Percentiles rank a stretch among this genome's conserved stretches.
These are phyloP conservation scores for Perkinsus olseni DNA, from an alignment of 169 alveolate genomes.

Conservation along the genomic window DNA sequence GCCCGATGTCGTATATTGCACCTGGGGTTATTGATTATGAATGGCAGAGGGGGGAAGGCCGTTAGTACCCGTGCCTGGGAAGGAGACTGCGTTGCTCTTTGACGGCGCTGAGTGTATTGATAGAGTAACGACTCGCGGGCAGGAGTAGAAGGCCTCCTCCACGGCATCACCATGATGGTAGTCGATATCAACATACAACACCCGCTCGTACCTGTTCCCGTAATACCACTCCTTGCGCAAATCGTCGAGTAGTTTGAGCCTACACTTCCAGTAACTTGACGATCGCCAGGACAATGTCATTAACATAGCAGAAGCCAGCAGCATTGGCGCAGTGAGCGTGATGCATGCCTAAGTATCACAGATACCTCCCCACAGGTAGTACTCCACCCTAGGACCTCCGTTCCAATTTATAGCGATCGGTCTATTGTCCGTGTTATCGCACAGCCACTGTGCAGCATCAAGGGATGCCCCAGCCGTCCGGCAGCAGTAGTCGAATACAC, in stretches of 20 bases:
- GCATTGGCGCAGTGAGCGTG: neutral
- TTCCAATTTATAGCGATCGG: neutral
- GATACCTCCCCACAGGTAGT: neutral
- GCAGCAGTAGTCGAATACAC: neutral
- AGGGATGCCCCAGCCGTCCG: neutral
- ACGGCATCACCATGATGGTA: conserved; percentile 92
- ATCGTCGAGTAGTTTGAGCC: too few species aligned
- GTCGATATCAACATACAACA: conserved; percentile 79
- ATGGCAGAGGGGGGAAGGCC: neutral
- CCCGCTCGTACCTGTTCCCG: conserved; percentile 36
- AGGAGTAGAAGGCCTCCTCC: conserved; percentile 83
- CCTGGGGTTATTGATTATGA: neutral
- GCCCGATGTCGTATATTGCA: neutral
- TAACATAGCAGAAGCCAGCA: neutral
- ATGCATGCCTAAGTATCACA: neutral
- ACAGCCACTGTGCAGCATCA: neutral
- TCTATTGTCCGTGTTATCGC: neutral
- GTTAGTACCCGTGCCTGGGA: neutral
- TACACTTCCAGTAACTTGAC: neutral
- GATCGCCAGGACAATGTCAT: neutral
- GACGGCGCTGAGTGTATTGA: neutral
- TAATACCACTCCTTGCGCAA: too few species aligned
- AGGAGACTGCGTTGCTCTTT: neutral
- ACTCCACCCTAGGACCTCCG: neutral
- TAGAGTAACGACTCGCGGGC: conserved; percentile 47